Evolutionary conservation across 768 basidiomycete species (phyloP).

Genomic region (Cystoderma amianthinum): DNA sequence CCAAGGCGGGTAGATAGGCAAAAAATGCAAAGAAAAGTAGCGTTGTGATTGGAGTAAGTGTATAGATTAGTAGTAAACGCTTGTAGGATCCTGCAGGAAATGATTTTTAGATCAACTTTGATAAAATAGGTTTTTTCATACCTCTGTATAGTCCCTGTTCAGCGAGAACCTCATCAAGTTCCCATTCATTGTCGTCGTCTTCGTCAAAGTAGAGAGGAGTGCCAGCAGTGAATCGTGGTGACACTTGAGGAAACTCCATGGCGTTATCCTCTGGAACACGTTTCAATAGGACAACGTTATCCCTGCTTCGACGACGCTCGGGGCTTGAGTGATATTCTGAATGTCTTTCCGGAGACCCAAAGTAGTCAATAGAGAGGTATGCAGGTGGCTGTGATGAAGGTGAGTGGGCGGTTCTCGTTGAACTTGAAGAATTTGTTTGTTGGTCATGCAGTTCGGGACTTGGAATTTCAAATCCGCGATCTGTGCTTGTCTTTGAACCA

Average conservation of each 20-base stretch:
- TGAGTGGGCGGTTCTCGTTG: too few species aligned
- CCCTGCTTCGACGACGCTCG: not conserved
- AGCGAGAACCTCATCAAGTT: constrained; percentile 22
- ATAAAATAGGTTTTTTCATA: constrained; percentile 6
- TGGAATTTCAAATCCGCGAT: too few species aligned
- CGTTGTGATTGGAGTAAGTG: constrained; percentile 50
- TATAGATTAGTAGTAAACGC: constrained; percentile 46
- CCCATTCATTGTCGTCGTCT: not conserved
- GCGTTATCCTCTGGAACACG: not conserved
- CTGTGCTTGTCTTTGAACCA: too few species aligned
- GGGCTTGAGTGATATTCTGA: not conserved
- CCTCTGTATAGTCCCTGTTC: constrained; percentile 25
- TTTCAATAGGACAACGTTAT: not conserved
- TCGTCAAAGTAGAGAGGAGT: not conserved
- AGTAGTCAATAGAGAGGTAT: not conserved
- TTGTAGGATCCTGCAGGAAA: constrained; percentile 63
- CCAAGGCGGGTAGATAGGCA: constrained; percentile 38
- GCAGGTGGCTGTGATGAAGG: not conserved
- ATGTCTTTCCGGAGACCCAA: not conserved
- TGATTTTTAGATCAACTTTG: too few species aligned
- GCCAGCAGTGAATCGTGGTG: not conserved
- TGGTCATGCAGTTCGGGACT: too few species aligned
- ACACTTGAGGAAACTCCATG: not conserved
- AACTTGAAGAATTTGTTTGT: too few species aligned
- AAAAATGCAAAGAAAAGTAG: constrained; percentile 41